These are phyloP conservation scores for Cyclotella baltica DNA, from an alignment of 108 stramenopile genomes.

Conservation along the genomic window DNA sequence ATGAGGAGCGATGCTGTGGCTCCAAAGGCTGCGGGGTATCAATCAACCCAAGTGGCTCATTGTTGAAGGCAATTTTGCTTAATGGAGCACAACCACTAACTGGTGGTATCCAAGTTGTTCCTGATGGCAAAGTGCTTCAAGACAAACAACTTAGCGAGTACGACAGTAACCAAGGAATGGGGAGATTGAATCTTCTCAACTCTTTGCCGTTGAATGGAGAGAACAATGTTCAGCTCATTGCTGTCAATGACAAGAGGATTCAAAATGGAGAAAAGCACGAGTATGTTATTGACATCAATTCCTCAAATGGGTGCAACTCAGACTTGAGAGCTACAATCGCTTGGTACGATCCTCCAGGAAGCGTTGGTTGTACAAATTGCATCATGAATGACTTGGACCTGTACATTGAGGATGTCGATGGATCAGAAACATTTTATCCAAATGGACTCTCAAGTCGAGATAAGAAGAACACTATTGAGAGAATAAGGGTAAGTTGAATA, in stretches of 20 bases:
- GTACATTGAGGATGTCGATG: constrained; percentile 20
- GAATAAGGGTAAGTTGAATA: constrained; percentile 32
- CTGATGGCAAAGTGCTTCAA: constrained; percentile 26
- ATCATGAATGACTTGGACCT: constrained; percentile 81
- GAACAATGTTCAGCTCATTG: constrained; percentile 42
- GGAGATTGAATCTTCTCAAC: constrained; percentile 50
- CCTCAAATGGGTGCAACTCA: constrained; percentile 20
- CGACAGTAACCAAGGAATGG: constrained; percentile 63
- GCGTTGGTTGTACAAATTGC: constrained; percentile 56
- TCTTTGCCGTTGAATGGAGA: constrained; percentile 33
- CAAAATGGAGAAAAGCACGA: constrained; percentile 19
- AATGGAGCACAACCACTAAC: constrained; percentile 67
- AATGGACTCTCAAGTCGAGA: constrained; percentile 43
- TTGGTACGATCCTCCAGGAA: constrained; percentile 73
- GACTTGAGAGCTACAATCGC: constrained; percentile 63
- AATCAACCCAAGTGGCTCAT: constrained; percentile 66
- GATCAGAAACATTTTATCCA: constrained; percentile 38
- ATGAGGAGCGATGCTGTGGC: constrained; percentile 50
- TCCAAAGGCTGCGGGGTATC: constrained; percentile 55
- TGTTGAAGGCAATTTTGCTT: constrained; percentile 80
- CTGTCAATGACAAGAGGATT: constrained; percentile 41
- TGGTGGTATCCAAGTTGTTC: constrained; percentile 46
- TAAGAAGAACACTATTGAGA: constrained; percentile 51
- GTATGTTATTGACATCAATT: constrained; percentile 34
- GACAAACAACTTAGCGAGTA: constrained; percentile 39